Percentiles rank a stretch among this genome's conserved stretches.
Conservation (phyloP, 2,329 filamentous ascomycete genomes). For the Venturia carpophila region DNA sequence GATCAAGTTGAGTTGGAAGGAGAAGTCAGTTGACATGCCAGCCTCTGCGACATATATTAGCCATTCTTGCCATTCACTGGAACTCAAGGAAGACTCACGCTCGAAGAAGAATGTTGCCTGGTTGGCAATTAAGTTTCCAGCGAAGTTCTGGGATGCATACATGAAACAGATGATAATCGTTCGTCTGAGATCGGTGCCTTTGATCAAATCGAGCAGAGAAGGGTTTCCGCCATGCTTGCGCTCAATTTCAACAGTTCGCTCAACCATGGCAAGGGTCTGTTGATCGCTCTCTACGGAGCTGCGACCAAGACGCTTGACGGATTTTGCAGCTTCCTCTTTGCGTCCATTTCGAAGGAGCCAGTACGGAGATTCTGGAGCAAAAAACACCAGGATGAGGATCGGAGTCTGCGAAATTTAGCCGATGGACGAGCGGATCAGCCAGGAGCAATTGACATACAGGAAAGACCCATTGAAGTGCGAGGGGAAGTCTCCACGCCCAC, state of each 20-base stretch:
- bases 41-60: slow-evolving; percentile 42
- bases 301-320: slow-evolving; percentile 55
- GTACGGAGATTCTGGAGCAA: slow-evolving; percentile 65
- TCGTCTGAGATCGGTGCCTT: slow-evolving; percentile 65
- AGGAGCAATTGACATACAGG: slow-evolving; percentile 40
- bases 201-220: slow-evolving; percentile 77
- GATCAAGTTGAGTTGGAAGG: slow-evolving; percentile 57
- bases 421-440: slow-evolving; percentile 31
- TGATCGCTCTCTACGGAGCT: slow-evolving; percentile 54
- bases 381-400: slow-evolving; percentile 48
- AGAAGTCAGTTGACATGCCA: slow-evolving; percentile 46
- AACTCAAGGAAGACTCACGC: slow-evolving; percentile 33
- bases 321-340: slow-evolving; percentile 56
- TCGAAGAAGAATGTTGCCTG: slow-evolving; percentile 56
- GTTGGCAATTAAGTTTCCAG: slow-evolving; percentile 54
- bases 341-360: slow-evolving; percentile 63
- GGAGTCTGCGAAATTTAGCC: slow-evolving; percentile 22
- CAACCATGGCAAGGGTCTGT: slow-evolving; percentile 86
- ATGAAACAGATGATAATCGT: slow-evolving; percentile 57
- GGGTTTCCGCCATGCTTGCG: slow-evolving; percentile 65
- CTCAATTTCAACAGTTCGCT: slow-evolving; percentile 77
- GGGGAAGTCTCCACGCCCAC: slow-evolving; percentile 47
- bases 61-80: slow-evolving; percentile 19
- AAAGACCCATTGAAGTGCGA: slow-evolving; percentile 50
- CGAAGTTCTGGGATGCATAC: slow-evolving; percentile 40